Base-by-base conservation (phyloP, 306 rosid species). In the Nissolia schottii region DNA sequence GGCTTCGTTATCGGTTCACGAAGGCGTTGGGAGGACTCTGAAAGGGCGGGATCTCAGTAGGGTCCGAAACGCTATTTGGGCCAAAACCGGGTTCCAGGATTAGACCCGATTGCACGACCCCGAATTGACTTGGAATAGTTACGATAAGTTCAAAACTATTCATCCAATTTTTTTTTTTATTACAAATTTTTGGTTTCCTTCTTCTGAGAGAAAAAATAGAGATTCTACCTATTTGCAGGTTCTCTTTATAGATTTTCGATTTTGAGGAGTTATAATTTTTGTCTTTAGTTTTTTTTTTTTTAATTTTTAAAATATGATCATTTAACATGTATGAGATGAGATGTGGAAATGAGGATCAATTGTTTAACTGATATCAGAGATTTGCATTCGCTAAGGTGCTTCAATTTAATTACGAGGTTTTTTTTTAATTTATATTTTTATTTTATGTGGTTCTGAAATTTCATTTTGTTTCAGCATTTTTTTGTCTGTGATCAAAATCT, bases 11-110 rank as follows among this genome's bases (percentile, higher is more conserved):
- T 92, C 96, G 31, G 93, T 92, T 7, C 96, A 92, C 48, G 98
- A 92, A 85, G 98, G 98, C 5, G 78, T 82, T 3, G 98, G 98
- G 2, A 90, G 98, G 79, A 92, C 98, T 5, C 67, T 90, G 53
- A 92, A 92, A 75, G 98, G 98, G 14, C 87, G 96, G 35, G 98
- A 92, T 90, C 96, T 92, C 25, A 92, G 96, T 71, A 61, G 91
- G 68, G 96, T 92, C 29, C 75, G 96, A 64, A 90, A 92, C 64
- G 91, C 92, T 5, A 88, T 92, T 78, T 92, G 92, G 95, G 95
- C 90, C 23, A 92, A 92, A 82, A 90, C 91, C 3, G 98, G 96
- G 43, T 92, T 92, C 74, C 63, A 90, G 71, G 98, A 92, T 35
- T 92, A 62, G 62, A 24, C 23, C 48, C 23, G 48, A 41, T 2